Conservation (phyloP, 208 protist species). For the Leishmania major region DNA sequence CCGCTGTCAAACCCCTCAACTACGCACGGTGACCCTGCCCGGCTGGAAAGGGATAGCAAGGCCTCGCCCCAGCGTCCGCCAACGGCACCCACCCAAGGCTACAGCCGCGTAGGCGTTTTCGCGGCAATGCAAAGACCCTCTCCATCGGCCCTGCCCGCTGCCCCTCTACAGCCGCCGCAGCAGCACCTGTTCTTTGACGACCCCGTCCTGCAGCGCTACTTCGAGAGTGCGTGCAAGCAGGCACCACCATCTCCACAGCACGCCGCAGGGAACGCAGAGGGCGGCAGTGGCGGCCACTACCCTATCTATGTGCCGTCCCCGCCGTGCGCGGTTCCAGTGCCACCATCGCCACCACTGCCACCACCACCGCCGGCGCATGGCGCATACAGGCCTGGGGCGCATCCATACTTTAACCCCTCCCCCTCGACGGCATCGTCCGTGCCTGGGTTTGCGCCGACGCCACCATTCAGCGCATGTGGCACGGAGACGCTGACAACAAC, state of each 20-base stretch:
- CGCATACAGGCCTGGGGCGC: neutral
- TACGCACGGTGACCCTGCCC: neutral
- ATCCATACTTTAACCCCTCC: conserved; percentile 15
- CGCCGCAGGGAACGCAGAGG: neutral
- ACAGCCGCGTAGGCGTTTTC: neutral
- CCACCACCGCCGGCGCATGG: neutral
- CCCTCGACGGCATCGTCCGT: neutral
- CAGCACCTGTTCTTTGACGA: conserved; percentile 14
- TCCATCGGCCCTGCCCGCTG: neutral
- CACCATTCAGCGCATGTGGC: neutral
- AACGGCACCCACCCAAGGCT: neutral
- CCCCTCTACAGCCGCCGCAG: neutral
- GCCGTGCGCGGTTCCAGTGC: neutral
- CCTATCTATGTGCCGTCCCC: neutral
- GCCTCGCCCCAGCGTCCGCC: neutral
- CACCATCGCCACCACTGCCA: neutral
- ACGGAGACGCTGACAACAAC: neutral
- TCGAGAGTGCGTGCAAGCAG: neutral
- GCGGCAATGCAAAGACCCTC: neutral
- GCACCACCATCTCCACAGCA: neutral
- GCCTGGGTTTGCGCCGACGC: neutral
- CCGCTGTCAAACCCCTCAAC: neutral
- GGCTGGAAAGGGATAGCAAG: neutral
- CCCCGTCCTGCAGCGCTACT: conserved; percentile 9
- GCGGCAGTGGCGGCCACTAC: neutral